Evolutionary conservation across 192 early-diverging fungal genomes (phyloP).

Genomic region (Coemansia umbellata): DNA sequence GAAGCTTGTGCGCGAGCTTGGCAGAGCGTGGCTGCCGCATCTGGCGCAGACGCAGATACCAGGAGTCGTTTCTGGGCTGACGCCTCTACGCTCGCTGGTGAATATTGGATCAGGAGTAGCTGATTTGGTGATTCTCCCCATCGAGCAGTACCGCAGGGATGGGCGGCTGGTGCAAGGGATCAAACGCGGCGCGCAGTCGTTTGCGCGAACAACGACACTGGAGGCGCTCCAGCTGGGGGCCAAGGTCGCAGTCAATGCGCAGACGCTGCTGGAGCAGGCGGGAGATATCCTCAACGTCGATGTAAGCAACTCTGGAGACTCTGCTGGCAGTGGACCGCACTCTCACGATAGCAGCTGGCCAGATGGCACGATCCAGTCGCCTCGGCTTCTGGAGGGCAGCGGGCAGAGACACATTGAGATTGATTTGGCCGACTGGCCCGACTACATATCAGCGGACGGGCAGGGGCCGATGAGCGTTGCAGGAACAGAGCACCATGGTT

Average conservation of each 20-base stretch:
- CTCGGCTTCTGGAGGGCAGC: background rate
- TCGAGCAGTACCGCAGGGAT: conserved; percentile 91
- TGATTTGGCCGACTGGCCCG: conserved; percentile 47
- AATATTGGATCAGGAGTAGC: conserved; percentile 88
- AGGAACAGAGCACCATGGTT: conserved; percentile 5
- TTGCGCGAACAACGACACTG: conserved; percentile 84
- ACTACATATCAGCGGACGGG: conserved; percentile 41
- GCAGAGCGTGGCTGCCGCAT: conserved; percentile 84
- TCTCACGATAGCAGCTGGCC: conserved; percentile 21
- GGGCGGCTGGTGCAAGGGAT: conserved; percentile 85
- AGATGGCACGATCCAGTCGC: conserved; percentile 7
- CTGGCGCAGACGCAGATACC: conserved; percentile 89
- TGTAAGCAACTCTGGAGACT: conserved; percentile 24
- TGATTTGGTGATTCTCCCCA: conserved; percentile 86
- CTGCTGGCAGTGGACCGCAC: conserved; percentile 24
- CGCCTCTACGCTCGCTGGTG: conserved; percentile 83
- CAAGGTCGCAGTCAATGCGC: conserved; percentile 83
- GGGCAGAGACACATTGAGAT: conserved; percentile 9
- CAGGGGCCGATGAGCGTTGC: conserved; percentile 4
- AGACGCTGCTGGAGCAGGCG: conserved; percentile 84
- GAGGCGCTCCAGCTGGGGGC: conserved; percentile 88
- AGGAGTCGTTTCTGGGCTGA: conserved; percentile 82
- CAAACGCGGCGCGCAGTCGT: conserved; percentile 83
- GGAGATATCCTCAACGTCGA: conserved; percentile 70
- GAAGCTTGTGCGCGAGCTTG: conserved; percentile 62